Conservation (phyloP, 1,139 yeast species). For the Meyerozyma carpophila region DNA sequence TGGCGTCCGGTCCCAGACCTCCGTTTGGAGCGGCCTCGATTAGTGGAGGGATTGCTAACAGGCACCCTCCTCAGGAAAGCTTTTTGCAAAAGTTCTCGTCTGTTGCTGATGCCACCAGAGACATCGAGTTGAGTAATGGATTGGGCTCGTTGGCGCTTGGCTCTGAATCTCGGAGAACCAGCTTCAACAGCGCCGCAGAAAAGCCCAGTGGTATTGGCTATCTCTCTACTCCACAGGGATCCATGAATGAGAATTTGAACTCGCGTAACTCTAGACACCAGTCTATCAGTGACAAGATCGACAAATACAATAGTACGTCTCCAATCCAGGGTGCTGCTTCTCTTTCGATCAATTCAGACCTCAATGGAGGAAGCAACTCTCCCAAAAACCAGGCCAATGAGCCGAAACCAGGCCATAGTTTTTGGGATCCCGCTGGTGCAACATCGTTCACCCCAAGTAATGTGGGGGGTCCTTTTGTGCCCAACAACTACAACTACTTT, state of each 20-base stretch:
- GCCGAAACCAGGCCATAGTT: conserved; percentile 27
- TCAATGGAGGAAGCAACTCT: conserved; percentile 6
- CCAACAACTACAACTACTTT: conserved; percentile 22
- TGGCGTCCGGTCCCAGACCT: conserved; percentile 14
- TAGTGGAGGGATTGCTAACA: conserved; percentile 50
- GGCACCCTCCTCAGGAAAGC: conserved; percentile 45
- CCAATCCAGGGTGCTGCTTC: conserved; percentile 46
- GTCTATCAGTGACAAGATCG: conserved; percentile 62
- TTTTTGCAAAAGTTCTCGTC: conserved; percentile 64
- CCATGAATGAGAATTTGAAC: conserved; percentile 48
- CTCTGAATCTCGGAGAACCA: conserved; percentile 40
- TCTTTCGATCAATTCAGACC: conserved; percentile 28
- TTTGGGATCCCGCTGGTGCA: conserved; percentile 67
- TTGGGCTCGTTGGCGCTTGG: conserved; percentile 24
- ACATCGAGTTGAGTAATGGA: conserved; percentile 49
- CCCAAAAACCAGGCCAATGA: conserved; percentile 7
- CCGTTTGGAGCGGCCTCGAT: conserved; percentile 59
- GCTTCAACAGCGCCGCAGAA: conserved; percentile 28
- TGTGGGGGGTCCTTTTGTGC: conserved; percentile 1
- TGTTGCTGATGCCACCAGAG: conserved; percentile 79
- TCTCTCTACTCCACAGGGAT: conserved; percentile 38
- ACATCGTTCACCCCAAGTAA: conserved; percentile 41
- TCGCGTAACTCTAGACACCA: conserved; percentile 45
- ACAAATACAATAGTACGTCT: conserved; percentile 48
- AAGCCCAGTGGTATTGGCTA: conserved; percentile 7